Evolutionary conservation across 176 grass and related monocot species (phyloP), one percentile per base, ranked within the genome.

Genomic region (Carex pumila): DNA sequence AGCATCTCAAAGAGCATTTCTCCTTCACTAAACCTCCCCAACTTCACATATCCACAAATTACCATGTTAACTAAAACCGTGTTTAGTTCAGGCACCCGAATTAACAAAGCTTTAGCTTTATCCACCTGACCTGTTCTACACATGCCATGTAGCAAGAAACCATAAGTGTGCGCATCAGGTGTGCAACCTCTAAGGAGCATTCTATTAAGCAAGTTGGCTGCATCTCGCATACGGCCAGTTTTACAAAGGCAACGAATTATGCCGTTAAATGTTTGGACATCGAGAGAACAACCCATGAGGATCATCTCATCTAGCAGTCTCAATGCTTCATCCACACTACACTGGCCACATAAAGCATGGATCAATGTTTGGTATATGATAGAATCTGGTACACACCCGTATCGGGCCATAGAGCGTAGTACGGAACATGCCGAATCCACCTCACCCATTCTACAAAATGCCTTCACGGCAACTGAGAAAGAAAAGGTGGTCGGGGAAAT

Each of bases 231-330:
- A 15, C 69, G 71, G 1, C 87, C 89, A 15, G 89, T 76, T 58
- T 83, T 73, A 61, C 95, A 98, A 39, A 98, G 83, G 14, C 78
- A 91, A 5, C 34, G 68, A 52, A 98, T 87, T 0, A 98, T 73
- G 49, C 91, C 89, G 14, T 98, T 88, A 47, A 98, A 94, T 61
- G 95, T 98, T 57, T 91, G 79, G 6, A 84, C 88, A 52, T 94
- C 91, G 3, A 85, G 86, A 1, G 88, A 68, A 57, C 95, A 98
- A 1, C 87, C 91, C 91, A 93, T 94, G 34, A 94, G 86, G 81
- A 95, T 83, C 92, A 98, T 98, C 86, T 98, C 92, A 15, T 98
- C 91, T 11, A 98, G 86, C 64, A 95, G 91, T 19, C 82, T 90
- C 57, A 89, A 67, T 0, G 91, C 92, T 43, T 98, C 89, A 2